Base-by-base conservation (phyloP, 2,329 filamentous ascomycete genomes). In the Monosporascus sp. region DNA sequence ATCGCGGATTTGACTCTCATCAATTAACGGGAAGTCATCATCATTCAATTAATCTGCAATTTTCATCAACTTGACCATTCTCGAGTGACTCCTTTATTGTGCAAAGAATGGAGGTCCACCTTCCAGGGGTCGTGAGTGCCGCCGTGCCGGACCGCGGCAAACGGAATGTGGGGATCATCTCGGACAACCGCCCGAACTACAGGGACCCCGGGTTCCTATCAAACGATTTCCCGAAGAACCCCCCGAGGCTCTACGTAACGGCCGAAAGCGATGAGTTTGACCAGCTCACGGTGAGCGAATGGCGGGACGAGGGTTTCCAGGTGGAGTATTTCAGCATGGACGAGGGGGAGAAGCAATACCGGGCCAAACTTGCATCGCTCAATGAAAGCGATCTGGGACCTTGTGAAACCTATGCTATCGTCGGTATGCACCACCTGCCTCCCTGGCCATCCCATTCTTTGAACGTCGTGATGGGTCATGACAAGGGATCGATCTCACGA, bases 261-360 rank as follows among this genome's bases (percentile, higher is more conserved):
- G 71, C 72, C 3, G 75, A 77, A 46, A 64, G 59, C 37, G 70
- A 74, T 8, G 70, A 74, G 0, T 77, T 77, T 53, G 75, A 77
- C 54, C 38, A 59, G 3, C 17, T 61, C 0, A 73, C 70, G 0
- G 31, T 77, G 0, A 52, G 53, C 1, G 71, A 73, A 20, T 77
- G 75, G 75, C 64, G 61, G 20, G 67, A 66, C 11, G 75, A 77
- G 52, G 73, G 73, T 0, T 77, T 77, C 52, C 57, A 73, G 8
- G 73, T 74, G 8, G 67, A 72, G 48, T 77, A 77, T 24, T 56
- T 77, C 36, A 60, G 71, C 3, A 69, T 76, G 66, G 72, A 70
- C 7, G 60, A 60, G 9, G 66, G 64, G 3, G 64, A 57, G 5
- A 63, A 67, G 6, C 65, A 68, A 22, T 77, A 75, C 55, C 31